Evolutionary conservation across 1,284 basidiomycete genomes (phyloP).

Genomic region (Schizophyllum amplum): DNA sequence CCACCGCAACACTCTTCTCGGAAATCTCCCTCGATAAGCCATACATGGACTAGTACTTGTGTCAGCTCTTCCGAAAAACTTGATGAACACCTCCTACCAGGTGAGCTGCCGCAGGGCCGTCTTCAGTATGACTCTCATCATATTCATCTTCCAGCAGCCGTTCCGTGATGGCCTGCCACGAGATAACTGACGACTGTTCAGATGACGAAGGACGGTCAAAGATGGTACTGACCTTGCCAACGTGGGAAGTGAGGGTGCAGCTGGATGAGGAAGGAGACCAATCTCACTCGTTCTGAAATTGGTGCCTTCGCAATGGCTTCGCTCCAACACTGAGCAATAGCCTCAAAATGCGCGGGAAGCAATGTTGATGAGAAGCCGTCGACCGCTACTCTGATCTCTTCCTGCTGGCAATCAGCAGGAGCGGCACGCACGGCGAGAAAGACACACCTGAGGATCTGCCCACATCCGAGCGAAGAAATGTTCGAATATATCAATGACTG

Average conservation of each 20-base stretch:
- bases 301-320: slow-evolving; percentile 49
- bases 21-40: slow-evolving; percentile 29
- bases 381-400: slow-evolving; percentile 53
- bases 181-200: slow-evolving; percentile 31
- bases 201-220: not conserved
- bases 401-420: slow-evolving; percentile 30
- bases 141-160: slow-evolving; percentile 49
- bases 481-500: slow-evolving; percentile 47
- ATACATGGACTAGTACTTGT: slow-evolving; percentile 33
- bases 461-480: slow-evolving; percentile 56
- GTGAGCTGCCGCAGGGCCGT: slow-evolving; percentile 34
- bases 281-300: slow-evolving; percentile 43
- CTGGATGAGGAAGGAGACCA: slow-evolving; percentile 55
- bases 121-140: slow-evolving; percentile 29
- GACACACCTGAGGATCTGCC: slow-evolving; percentile 49
- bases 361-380: slow-evolving; percentile 50
- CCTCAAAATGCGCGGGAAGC: slow-evolving; percentile 52
- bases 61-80: slow-evolving; percentile 1
- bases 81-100: slow-evolving; percentile 25
- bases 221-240: slow-evolving; percentile 45
- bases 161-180: slow-evolving; percentile 54
- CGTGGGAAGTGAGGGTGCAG: slow-evolving; percentile 54
- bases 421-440: not conserved
- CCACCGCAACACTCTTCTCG: slow-evolving; percentile 1
- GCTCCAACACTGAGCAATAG: slow-evolving; percentile 58